Evolutionary conservation across 768 basidiomycete species (phyloP), one percentile per base, ranked within the genome.

Genomic region (Tricholoma flavovirens): DNA sequence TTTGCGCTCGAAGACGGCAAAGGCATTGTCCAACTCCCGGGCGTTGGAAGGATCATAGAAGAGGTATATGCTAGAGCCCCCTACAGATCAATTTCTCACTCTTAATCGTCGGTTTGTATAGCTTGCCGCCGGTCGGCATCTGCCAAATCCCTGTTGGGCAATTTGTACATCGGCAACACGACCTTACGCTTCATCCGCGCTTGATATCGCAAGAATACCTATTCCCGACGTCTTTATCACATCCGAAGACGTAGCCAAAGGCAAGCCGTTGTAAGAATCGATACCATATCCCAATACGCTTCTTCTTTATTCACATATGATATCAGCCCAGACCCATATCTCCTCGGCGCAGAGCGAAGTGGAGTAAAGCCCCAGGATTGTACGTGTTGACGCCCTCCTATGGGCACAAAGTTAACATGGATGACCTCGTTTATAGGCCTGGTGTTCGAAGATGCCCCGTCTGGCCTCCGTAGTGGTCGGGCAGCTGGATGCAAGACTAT

Each of bases 401-500:
- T 51, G 40, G 19, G 3, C n/a, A 7, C 10, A 17, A 6, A 12
- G 14, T 14, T 42, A 2, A 42, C 2, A 62, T 40, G n/a, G 45
- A 26, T 43, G 33, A 40, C 12, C 40, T 56, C 19, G 51, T 56
- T 48, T 36, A 4, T 52, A 86, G 88, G 87, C 62, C 75, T 96
- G 48, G 95, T 97, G 14, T 81, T 98, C 30, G 93, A 96, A 67
- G 96, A 98, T 71, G 91, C 95, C 2, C 93, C 93, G 1, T 83
- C 83, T 14, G 52, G 52, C 15, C 24, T 53, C 17, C 26, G 38
- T 21, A 53, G 52, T 19, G 52, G 38, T 17, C 52, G 38, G 1
- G 26, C 40, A 21, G 52, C 52, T 5, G 94, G 96, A 12, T 87
- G 88, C 68, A 88, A 80, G 66, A 93, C 91, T 0, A 75, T 98